Evolutionary conservation across 2,329 filamentous ascomycete species (phyloP).

Genomic region (Aspergillus sp.): DNA sequence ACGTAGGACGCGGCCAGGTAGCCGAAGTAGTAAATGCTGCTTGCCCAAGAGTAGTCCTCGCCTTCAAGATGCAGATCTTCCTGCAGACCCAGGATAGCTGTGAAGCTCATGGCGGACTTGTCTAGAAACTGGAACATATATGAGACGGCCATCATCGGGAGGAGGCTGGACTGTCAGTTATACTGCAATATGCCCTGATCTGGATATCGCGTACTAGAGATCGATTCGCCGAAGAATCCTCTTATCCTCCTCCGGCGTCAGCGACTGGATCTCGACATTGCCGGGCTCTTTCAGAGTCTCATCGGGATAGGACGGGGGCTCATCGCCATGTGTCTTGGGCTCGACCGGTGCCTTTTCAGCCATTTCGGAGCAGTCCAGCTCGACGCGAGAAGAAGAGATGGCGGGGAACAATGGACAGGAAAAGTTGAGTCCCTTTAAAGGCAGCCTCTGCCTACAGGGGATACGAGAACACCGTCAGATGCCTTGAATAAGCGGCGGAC

Average conservation of each 20-base stretch:
- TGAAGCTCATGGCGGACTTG: not conserved
- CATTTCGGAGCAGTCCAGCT: too few species aligned
- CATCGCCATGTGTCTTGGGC: not conserved
- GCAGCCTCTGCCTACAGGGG: too few species aligned
- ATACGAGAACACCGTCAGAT: too few species aligned
- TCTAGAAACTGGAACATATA: constrained; percentile 5
- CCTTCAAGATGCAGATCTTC: constrained; percentile 29
- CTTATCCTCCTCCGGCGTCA: not conserved
- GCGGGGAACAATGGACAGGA: too few species aligned
- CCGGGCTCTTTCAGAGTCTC: not conserved
- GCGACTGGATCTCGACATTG: not conserved
- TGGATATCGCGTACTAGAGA: not conserved
- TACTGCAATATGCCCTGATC: too few species aligned
- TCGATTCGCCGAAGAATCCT: not conserved
- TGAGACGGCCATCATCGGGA: not conserved
- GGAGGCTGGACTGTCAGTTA: not conserved
- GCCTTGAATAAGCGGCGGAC: too few species aligned
- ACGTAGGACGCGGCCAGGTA: constrained; percentile 35
- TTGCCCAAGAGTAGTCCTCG: constrained; percentile 23
- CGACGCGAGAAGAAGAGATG: too few species aligned
- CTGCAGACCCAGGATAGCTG: constrained; percentile 15
- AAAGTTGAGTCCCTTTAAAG: too few species aligned
- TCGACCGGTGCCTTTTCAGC: too few species aligned
- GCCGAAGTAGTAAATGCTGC: constrained; percentile 28
- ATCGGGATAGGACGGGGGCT: not conserved